Evolutionary conservation across 805 yeast genomes (phyloP), one percentile per base, ranked within the genome.

Genomic region (Ogataea corticis): DNA sequence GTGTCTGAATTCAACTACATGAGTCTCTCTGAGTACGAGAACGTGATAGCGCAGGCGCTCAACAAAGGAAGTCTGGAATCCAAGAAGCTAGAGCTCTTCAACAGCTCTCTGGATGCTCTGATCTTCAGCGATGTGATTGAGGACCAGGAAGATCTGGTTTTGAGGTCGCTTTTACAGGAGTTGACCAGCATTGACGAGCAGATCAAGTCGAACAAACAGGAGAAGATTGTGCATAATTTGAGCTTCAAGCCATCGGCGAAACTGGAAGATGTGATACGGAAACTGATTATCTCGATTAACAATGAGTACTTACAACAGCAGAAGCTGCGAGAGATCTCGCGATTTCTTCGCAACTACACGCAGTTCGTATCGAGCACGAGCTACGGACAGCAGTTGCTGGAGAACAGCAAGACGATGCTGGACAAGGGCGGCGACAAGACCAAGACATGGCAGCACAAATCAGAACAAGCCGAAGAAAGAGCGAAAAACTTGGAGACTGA

Each of bases 1-100:
- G 85, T 94, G 13, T 95, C 87, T 38, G 83, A 83, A 48, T 79
- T 91, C 44, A 75, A 81, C 41, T 75, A 85, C 31, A 69, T 82
- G 54, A 71, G 77, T 34, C 68, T 77, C 28, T 49, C 51, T 3
- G 62, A 59, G 27, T 62, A 64, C 45, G 54, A 61, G 41, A 33
- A 44, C 12, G 29, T 55, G 5, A 57, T 67, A 3, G 51, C 51
- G 9, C 55, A 56, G 34, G 54, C 59, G 7, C 15, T 56, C 27
- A 61, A 57, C 33, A 55, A 58, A 30, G 68, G 60, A 12, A 57
- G 55, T 42, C 12, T 62, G 28, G 61, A 55, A 19, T 41, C 51
- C 10, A 56, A 56, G 44, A 63, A 56, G 35, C 36, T 63, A 41
- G 66, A 65, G 33, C 49, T 66, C 16, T 68, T 67, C 45, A 64